Base-by-base conservation (phyloP, 306 rosid species). In the Mimosa bimucronata region DNA sequence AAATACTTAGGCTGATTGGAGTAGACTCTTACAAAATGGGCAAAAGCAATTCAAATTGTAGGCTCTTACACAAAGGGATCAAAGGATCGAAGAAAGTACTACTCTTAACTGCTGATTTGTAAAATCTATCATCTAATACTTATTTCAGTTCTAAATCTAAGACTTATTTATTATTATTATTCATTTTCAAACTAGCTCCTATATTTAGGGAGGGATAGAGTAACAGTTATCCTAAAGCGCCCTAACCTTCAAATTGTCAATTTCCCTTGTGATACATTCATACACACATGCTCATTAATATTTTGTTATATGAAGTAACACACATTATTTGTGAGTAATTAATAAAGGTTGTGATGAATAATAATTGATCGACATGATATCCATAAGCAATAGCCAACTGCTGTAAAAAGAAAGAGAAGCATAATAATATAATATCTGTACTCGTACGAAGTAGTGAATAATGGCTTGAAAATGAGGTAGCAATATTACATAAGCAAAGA, bases 381-480 rank as follows among this genome's bases (percentile, higher is more conserved):
- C 38, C 38, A 55, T 2, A 55, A 55, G 28, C 62, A 21, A 55
- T 0, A 55, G 23, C 12, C 29, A 9, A 55, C 14, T 0, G 7
- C 28, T 55, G 28, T 55, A 55, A 55, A 55, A 55, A n/a, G 26
- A 21, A 8, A 55, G 11, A n/a, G 28, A 55, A 55, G 28, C 5
- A n/a, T 2, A 46, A 52, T 52, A 18, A 2, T 10, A 19, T 21
- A 55, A 55, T 55, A 55, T 55, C 28, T n/a, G 38, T 28, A 13
- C 7, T 25, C 8, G 66, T 60, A 60, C 66, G 37, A 25, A 21
- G 12, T 42, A 66, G 60, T 46, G 79, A 71, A 78, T 74, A 79
- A 78, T 74, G n/a, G 44, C 66, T 53, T 67, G 79, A 73, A 66
- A 57, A 77, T 65, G 76, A 73, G 82, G 58, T 73, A 72, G 66